Evolutionary conservation across 2,329 filamentous ascomycete genomes (phyloP), one percentile per base, ranked within the genome.

Genomic region (Diaporthe eres): DNA sequence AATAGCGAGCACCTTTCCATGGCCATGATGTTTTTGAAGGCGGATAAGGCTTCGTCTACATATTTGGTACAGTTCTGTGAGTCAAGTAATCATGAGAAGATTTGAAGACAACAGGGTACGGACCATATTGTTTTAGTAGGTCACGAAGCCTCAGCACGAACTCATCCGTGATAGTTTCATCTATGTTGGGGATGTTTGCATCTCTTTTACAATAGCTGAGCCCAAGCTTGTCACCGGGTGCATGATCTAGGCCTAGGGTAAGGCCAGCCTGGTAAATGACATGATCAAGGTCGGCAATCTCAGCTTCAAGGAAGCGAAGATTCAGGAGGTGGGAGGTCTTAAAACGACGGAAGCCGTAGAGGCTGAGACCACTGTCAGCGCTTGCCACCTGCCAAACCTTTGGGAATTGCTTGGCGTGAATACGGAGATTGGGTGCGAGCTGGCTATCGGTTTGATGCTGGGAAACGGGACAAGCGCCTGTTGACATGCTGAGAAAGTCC

Each of bases 271-370:
- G 82, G 68, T 84, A 84, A 0, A 85, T 78, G 3, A 53, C 51
- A 76, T 81, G 80, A 75, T 85, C 82, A 25, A 81, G 71, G 15
- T 80, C 74, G 3, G 80, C 79, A 53, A 83, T 82, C 72, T 85
- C 82, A 12, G 79, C 76, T 76, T 84, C 81, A 9, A 83, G 77
- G 42, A 81, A 82, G 19, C 82, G 80, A 31, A 83, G 79, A 72
- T 83, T 85, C 22, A 85, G 74, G 4, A 84, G 77, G 65, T 85
- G 83, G 8, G 79, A 77, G 0, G 80, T 81, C 53, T 81, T 83
- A 68, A 81, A 83, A 5, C 81, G 78, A 13, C 80, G 79, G 55
- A 82, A 81, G 0, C 80, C 79, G 71, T 81, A 77, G 4, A 82
- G 73, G 13, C 80, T 80, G 3, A 82, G 44, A 58, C 80, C 80